These are phyloP conservation scores for Rhizopogon vinicolor DNA, from an alignment of 768 basidiomycete species.

Conservation along the genomic window DNA sequence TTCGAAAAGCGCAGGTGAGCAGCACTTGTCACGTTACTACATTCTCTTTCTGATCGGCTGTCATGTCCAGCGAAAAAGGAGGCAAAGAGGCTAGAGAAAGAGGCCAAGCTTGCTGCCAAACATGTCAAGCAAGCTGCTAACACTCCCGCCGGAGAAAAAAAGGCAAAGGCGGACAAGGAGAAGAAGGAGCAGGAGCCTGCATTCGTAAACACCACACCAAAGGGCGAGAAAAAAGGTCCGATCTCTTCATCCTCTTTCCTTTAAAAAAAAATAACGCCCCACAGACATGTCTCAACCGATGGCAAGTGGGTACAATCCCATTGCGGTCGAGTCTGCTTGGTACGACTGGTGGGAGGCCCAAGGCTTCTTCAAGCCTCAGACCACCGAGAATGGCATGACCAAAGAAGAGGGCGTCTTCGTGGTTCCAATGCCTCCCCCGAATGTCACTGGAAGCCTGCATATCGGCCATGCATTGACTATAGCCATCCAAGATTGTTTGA, in stretches of 20 bases:
- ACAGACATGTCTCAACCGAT: slow-evolving; percentile 84
- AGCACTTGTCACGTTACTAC: neutral
- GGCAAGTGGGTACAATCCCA: slow-evolving; percentile 92
- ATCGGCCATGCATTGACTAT: slow-evolving; percentile 93
- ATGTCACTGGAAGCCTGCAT: slow-evolving; percentile 93
- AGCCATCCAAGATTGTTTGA: slow-evolving; percentile 84
- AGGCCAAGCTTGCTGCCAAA: slow-evolving; percentile 73
- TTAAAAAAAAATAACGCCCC: slow-evolving; percentile 5
- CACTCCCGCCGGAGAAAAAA: slow-evolving; percentile 53
- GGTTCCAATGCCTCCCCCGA: slow-evolving; percentile 90
- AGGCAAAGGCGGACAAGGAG: slow-evolving; percentile 69
- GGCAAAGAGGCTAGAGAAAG: slow-evolving; percentile 76
- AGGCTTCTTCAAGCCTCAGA: slow-evolving; percentile 84
- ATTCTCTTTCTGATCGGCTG: neutral
- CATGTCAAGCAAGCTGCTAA: slow-evolving; percentile 35
- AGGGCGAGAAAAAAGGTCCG: slow-evolving; percentile 91
- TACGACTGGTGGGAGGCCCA: slow-evolving; percentile 96
- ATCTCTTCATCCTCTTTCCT: neutral
- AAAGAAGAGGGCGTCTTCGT: slow-evolving; percentile 73
- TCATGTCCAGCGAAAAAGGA: slow-evolving; percentile 68
- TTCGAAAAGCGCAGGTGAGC: slow-evolving; percentile 39
- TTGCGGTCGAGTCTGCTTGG: slow-evolving; percentile 92
- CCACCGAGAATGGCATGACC: slow-evolving; percentile 49
- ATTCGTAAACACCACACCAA: slow-evolving; percentile 88
- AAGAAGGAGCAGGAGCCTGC: slow-evolving; percentile 62